Percentiles rank a stretch among this genome's conserved stretches.
Conservation (phyloP, 805 yeast species). For the Candida silvicultrix region DNA sequence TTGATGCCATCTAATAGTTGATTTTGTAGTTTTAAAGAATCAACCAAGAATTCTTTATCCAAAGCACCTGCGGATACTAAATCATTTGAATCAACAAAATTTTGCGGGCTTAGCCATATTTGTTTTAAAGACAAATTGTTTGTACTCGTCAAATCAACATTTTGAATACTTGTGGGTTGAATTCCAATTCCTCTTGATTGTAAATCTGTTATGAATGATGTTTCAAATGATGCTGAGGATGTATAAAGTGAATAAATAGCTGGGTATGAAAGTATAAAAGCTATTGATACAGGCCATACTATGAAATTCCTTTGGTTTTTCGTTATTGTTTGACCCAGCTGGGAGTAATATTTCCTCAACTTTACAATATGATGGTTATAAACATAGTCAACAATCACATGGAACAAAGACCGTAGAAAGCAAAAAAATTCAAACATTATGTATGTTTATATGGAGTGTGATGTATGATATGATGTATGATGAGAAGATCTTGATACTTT, state of each 20-base stretch:
- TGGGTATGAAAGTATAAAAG: constrained; percentile 44
- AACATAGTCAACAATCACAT: constrained; percentile 10
- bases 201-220: constrained; percentile 13
- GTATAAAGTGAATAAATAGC: constrained; percentile 31
- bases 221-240: constrained; percentile 17
- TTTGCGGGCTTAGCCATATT: constrained; percentile 14
- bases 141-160: neutral
- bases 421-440: constrained; percentile 17
- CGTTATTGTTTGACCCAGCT: constrained; percentile 23
- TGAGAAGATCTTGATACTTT: too few species aligned
- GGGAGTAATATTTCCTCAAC: constrained; percentile 16
- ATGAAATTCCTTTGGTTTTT: constrained; percentile 36
- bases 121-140: constrained; percentile 23
- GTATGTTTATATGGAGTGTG: neutral
- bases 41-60: constrained; percentile 29
- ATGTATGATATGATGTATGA: neutral
- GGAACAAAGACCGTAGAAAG: constrained; percentile 13
- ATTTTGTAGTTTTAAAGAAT: constrained; percentile 29
- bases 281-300: constrained; percentile 41
- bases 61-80: constrained; percentile 21
- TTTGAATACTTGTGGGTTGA: neutral
- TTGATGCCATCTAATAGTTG: constrained; percentile 20
- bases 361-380: constrained; percentile 8
- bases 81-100: constrained; percentile 2
- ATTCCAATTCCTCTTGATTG: constrained; percentile 1